phyloP scores from a whole-genome alignment of 495 filamentous ascomycete genomes.

The Cetradonia linearis region DNA sequence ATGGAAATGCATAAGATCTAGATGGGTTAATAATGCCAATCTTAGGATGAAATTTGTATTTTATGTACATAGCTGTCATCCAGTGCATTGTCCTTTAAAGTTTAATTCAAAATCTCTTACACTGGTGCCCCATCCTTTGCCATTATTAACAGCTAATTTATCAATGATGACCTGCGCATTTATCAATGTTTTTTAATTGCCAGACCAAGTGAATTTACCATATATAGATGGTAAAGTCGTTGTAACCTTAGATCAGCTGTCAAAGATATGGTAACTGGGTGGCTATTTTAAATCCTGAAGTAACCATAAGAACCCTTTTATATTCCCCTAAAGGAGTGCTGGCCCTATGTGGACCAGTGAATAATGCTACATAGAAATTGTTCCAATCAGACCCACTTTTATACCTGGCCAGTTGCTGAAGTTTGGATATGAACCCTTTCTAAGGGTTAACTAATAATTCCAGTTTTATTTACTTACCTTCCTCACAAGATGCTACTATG shows the following conservation, averaged over 20 bases:
- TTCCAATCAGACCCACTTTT: not conserved
- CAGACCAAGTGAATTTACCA: constrained; percentile 30
- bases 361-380: constrained; percentile 17
- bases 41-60: constrained; percentile 3
- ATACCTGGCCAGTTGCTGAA: not conserved
- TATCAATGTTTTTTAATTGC: constrained; percentile 26
- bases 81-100: constrained; percentile 3
- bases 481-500: constrained; percentile 31
- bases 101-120: constrained; percentile 8
- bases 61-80: constrained; percentile 9
- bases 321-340: constrained; percentile 25
- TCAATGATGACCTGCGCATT: not conserved
- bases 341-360: constrained; percentile 28
- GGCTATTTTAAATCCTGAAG: constrained; percentile 25
- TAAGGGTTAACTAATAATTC: constrained; percentile 12
- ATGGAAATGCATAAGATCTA: constrained; percentile 14
- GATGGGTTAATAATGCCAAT: constrained; percentile 1
- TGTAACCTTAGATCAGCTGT: constrained; percentile 30
- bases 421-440: not conserved
- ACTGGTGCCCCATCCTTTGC: constrained; percentile 1
- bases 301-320: constrained; percentile 28
- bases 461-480: constrained; percentile 24
- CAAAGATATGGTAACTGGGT: constrained; percentile 27
- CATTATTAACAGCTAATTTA: constrained; percentile 1
- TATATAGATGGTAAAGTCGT: constrained; percentile 23